These are phyloP conservation scores for Cytospora paraplurivora DNA, from an alignment of 2,329 filamentous ascomycete species.

Conservation along the genomic window DNA sequence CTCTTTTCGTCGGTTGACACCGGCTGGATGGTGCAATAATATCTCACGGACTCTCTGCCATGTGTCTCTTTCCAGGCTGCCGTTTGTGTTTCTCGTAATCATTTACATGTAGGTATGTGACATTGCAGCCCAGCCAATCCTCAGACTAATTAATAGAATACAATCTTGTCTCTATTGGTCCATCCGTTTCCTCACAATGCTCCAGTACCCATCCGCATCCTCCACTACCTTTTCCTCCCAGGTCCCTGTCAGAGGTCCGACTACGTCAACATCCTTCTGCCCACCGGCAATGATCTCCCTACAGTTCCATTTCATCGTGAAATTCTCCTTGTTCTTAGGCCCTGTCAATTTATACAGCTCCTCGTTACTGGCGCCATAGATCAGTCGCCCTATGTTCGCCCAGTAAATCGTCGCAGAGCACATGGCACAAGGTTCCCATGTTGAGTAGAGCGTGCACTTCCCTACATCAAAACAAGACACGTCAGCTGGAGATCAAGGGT, in stretches of 20 bases:
- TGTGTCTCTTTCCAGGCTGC: no score
- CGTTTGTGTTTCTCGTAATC: no score
- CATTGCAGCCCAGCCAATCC: no score
- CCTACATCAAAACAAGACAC: background rate
- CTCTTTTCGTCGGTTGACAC: no score
- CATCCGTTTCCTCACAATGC: constrained; percentile 33
- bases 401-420: constrained; percentile 45
- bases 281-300: constrained; percentile 48
- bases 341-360: constrained; percentile 49
- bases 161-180: no score
- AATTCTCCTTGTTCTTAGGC: constrained; percentile 51
- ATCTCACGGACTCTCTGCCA: no score
- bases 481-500: background rate
- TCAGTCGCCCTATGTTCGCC: constrained; percentile 55
- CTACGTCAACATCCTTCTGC: constrained; percentile 52
- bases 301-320: constrained; percentile 54
- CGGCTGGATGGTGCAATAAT: no score
- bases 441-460: constrained; percentile 51
- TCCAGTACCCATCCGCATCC: constrained; percentile 51
- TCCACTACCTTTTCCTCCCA: constrained; percentile 48
- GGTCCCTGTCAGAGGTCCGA: constrained; percentile 47
- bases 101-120: no score
- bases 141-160: background rate
- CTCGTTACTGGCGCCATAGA: constrained; percentile 53
- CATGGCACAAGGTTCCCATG: constrained; percentile 60